A percentile compares a stretch with the other conserved stretches of the same genome.
Conservation (phyloP, 2,329 filamentous ascomycete species). For the Scolecobasidium constrictum region DNA sequence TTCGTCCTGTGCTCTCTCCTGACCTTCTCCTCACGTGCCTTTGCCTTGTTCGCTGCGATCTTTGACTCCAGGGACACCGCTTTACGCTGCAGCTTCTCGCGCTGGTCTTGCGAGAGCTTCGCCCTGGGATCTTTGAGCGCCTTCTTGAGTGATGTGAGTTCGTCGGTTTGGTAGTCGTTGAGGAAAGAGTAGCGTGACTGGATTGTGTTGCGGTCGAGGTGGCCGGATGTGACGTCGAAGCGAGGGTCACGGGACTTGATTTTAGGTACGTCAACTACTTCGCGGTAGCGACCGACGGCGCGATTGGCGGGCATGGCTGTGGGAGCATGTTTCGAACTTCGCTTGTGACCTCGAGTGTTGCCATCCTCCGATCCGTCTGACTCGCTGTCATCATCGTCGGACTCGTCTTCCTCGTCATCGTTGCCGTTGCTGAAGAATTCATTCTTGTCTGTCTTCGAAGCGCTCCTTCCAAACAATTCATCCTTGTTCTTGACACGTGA, state of each 20-base stretch:
- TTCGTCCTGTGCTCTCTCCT: slow-evolving; percentile 64
- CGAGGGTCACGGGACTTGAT: slow-evolving; percentile 64
- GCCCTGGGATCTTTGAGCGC: slow-evolving; percentile 45
- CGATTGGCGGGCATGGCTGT: slow-evolving; percentile 71
- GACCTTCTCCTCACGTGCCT: slow-evolving; percentile 57
- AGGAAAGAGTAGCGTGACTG: slow-evolving; percentile 78
- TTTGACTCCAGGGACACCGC: slow-evolving; percentile 70
- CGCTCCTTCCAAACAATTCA: slow-evolving; percentile 13
- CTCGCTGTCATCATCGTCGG: slow-evolving; percentile 14
- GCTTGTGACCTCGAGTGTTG: slow-evolving; percentile 16
- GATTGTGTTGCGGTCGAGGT: slow-evolving; percentile 46
- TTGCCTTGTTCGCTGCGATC: slow-evolving; percentile 58
- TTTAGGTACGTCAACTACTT: slow-evolving; percentile 55
- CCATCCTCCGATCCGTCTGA: slow-evolving; percentile 19
- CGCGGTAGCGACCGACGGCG: slow-evolving; percentile 70
- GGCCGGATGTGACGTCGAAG: slow-evolving; percentile 59
- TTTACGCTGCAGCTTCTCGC: slow-evolving; percentile 60
- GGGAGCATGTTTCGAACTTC: slow-evolving; percentile 80
- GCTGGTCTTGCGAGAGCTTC: slow-evolving; percentile 47
- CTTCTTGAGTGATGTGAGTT: slow-evolving; percentile 63
- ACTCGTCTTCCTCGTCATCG: not conserved
- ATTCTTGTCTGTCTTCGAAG: not conserved
- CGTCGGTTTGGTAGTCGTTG: slow-evolving; percentile 72
- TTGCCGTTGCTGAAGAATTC: not conserved
- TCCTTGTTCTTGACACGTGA: slow-evolving; percentile 9